Evolutionary conservation across 352 stramenopile genomes (phyloP), one percentile per base, ranked within the genome.

Genomic region (Globisporangium yorkense): DNA sequence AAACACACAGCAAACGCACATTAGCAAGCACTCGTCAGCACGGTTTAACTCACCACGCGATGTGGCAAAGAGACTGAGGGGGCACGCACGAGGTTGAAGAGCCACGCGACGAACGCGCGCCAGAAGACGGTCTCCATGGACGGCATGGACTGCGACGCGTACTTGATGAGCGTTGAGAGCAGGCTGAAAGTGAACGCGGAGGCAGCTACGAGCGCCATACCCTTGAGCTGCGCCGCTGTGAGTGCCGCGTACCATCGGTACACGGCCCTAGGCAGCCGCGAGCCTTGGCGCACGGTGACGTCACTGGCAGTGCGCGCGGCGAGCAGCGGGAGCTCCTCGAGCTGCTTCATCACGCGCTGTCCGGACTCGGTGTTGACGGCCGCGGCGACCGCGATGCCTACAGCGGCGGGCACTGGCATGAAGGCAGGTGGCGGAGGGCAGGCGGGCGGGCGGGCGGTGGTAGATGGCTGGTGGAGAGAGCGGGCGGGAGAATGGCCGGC

Each of bases 101-200:
- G 4, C 71, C 63, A 85, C 13, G 74, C 73, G 13, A 84, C 68
- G 40, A 80, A 57, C 5, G 72, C 81, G 15, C 75, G 76, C 78
- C 78, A 91, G 57, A 88, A 91, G 50, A 89, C 64, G 20, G 65
- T 77, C 58, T 91, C 78, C 58, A 86, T 77, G 15, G 71, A 69
- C 39, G 76, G 65, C 58, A 91, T 67, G n/a, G 70, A 72, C 40
- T 72, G 66, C 10, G 68, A 65, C 40, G 67, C 69, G 39, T 74
- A 76, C 59, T 88, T 86, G 65, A 83, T 67, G n/a, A 87, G 65
- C 15, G 68, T 72, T 24, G 76, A 73, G 54, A 88, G 75, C 54
- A 83, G 68, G 44, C 78, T 89, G 57, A 75, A 75, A 45, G 79
- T 68, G 54, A 89, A 67, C 15, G 78, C 77, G 37, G 80, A 87